Evolutionary conservation across 495 filamentous ascomycete species (phyloP), one percentile per base, ranked within the genome.

Genomic region (Penicillium soppii): DNA sequence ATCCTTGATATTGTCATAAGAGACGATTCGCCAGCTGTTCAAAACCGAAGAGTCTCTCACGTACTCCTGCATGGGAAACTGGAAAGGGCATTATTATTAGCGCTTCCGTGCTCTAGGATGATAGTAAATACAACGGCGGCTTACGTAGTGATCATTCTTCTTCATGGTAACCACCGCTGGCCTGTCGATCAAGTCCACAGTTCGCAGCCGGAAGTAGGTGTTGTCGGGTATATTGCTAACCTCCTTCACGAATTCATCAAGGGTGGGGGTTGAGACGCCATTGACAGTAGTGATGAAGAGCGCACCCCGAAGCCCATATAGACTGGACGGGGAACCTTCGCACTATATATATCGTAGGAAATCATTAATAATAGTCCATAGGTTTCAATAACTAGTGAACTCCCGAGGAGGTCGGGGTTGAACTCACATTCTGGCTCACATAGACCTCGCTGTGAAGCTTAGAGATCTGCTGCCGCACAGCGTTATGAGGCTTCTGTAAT

Each of bases 131-230:
- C 20, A 20, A 46, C 10, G 19, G 37, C 26, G 7, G 62, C 75
- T 68, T 60, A 82, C 79, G 66, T 99, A 99, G 69, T 99, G 94
- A 67, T 99, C 95, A 66, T 95, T 95, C 83, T 99, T 99, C 84
- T 99, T 99, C 85, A 99, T 97, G 21, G 92, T 97, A 16, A 94
- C 88, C 20, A 97, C 89, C 88, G 91, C 97, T 13, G 91, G 92
- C 12, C 97, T 90, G 54, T 94, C 95, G 66, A 97, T 95, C 61
- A 97, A 99, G 2, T 92, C 97, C 63, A 96, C 88, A 8, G 92
- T 89, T 53, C 88, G 86, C 9, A 99, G 77, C 17, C 95, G 83
- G 84, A 98, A 97, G 73, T 98, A 99, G 2, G 89, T 92, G 67
- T 97, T 97, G 57, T 99, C 92, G 0, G 88, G 88, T 58, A 99